Conservation (phyloP, 2,329 filamentous ascomycete species). For the Aureobasidium sp. region DNA sequence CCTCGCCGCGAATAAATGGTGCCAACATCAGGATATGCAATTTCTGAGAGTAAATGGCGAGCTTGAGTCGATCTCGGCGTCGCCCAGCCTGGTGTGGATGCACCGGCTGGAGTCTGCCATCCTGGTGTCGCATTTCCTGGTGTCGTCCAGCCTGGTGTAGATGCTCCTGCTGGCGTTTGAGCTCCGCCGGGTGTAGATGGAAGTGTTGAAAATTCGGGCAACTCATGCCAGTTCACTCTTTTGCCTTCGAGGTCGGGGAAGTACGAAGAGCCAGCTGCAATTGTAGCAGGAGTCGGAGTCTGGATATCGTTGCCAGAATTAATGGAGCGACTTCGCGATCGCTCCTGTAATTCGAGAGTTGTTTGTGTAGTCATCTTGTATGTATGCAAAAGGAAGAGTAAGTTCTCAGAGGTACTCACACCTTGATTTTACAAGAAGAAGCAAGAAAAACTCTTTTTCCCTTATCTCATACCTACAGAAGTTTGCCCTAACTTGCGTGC, state of each 20-base stretch:
- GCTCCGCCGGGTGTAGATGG: not conserved
- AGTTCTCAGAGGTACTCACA: not conserved
- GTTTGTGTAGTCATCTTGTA: not conserved
- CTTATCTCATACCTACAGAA: not conserved
- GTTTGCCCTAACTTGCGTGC: not conserved
- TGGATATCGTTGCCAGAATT: not conserved
- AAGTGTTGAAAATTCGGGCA: not conserved
- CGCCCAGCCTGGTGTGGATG: not conserved
- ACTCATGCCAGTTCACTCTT: not conserved
- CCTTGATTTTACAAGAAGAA: not conserved
- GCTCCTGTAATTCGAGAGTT: not conserved
- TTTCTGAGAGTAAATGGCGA: not conserved
- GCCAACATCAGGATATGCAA: constrained; percentile 27
- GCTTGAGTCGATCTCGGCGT: not conserved
- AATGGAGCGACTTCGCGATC: not conserved
- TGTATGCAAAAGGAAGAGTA: not conserved
- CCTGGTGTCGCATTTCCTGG: not conserved
- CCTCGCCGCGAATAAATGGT: constrained; percentile 33
- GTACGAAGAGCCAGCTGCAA: not conserved
- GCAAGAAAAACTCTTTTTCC: not conserved
- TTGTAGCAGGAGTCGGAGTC: not conserved
- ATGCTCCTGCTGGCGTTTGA: not conserved
- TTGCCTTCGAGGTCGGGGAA: constrained; percentile 2
- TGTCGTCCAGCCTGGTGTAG: not conserved
- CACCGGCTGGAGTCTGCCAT: constrained; percentile 4